phyloP scores from a whole-genome alignment of 1,284 basidiomycete species.

The Exobasidium cylindrosporum region DNA sequence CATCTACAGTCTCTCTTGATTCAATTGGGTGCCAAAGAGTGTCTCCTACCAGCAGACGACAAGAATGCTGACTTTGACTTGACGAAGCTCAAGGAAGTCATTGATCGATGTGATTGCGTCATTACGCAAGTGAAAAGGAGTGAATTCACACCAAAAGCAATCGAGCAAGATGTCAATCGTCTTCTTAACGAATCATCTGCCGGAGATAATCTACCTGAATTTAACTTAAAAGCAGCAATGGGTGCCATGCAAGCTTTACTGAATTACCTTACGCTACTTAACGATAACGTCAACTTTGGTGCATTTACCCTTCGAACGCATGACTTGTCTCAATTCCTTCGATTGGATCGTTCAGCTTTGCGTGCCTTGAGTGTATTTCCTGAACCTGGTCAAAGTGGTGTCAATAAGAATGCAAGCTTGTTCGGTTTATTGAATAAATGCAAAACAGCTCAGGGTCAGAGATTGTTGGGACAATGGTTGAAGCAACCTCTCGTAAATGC shows the following conservation, averaged over 20 bases:
- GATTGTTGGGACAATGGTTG: constrained; percentile 86
- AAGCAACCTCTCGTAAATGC: constrained; percentile 94
- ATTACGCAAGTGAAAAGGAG: constrained; percentile 82
- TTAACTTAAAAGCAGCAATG: constrained; percentile 75
- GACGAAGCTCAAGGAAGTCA: constrained; percentile 58
- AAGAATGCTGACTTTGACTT: constrained; percentile 69
- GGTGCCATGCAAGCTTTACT: constrained; percentile 77
- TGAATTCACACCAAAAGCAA: constrained; percentile 80
- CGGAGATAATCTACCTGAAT: constrained; percentile 62
- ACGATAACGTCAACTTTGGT: constrained; percentile 76
- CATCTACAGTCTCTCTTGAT: constrained; percentile 89
- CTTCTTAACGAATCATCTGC: constrained; percentile 62
- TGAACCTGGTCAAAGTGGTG: constrained; percentile 52
- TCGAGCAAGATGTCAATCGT: constrained; percentile 79
- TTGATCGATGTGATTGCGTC: constrained; percentile 87
- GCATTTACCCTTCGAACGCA: constrained; percentile 79
- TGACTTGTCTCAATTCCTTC: constrained; percentile 92
- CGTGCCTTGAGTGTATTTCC: constrained; percentile 86
- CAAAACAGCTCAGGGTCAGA: constrained; percentile 92
- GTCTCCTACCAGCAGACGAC: constrained; percentile 63
- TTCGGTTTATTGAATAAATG: constrained; percentile 89
- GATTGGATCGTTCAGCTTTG: constrained; percentile 88
- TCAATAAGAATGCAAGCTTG: constrained; percentile 62
- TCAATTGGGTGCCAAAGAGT: constrained; percentile 95
- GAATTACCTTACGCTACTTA: constrained; percentile 76